These are phyloP conservation scores for Backusella tarrabulga DNA, from an alignment of 192 early-diverging fungal genomes.

Conservation along the genomic window DNA sequence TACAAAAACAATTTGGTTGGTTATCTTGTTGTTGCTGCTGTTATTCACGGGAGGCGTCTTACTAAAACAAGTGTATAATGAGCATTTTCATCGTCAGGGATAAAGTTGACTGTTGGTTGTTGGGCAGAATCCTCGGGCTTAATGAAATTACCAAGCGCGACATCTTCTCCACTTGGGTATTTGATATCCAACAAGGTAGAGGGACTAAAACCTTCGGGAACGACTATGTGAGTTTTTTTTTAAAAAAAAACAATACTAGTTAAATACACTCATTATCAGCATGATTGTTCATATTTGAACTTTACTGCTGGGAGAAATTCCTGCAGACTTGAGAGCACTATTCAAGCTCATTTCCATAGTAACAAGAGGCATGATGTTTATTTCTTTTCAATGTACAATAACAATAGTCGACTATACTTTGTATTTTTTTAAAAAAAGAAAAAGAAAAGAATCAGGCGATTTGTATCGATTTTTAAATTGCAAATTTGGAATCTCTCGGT, in stretches of 20 bases:
- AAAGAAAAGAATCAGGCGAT: background rate
- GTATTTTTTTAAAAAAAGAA: background rate
- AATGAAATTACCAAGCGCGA: slow-evolving; percentile 28
- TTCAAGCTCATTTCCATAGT: slow-evolving; percentile 35
- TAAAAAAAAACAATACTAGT: no score
- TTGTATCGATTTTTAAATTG: background rate
- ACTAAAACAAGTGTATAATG: slow-evolving; percentile 32
- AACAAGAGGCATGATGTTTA: slow-evolving; percentile 45
- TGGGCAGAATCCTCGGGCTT: slow-evolving; percentile 10
- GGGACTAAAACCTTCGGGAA: slow-evolving; percentile 15
- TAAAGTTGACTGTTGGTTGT: slow-evolving; percentile 21
- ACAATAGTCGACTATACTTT: background rate
- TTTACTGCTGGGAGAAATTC: slow-evolving; percentile 43
- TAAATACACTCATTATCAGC: background rate
- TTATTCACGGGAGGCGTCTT: background rate
- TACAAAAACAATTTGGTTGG: slow-evolving; percentile 9
- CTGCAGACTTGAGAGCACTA: slow-evolving; percentile 33
- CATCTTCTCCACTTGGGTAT: slow-evolving; percentile 27
- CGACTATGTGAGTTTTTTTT: background rate
- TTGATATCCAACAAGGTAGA: slow-evolving; percentile 23
- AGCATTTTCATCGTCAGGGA: slow-evolving; percentile 17
- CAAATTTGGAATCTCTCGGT: background rate
- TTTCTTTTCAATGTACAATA: background rate
- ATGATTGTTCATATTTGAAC: background rate
- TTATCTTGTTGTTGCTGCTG: background rate